Base-by-base conservation (phyloP, 768 basidiomycete genomes). In the Mycena alexandri region DNA sequence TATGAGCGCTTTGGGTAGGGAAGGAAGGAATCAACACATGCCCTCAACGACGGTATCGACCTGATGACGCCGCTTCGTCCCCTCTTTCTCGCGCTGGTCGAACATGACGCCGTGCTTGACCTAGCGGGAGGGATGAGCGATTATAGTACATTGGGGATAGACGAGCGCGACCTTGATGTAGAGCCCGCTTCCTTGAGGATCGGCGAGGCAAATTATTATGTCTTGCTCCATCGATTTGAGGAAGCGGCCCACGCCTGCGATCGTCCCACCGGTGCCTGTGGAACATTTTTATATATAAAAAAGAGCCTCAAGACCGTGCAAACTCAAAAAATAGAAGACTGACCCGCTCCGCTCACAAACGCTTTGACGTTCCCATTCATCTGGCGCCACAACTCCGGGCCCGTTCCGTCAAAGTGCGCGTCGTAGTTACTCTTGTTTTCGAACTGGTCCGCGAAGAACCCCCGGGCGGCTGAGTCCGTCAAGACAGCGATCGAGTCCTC, bases 21-120 rank as follows among this genome's bases (percentile, higher is more conserved):
- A 14, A 41, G 46, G 62, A 19, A 17, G 38, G 43, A 44, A 43
- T 19, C 17, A 43, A 77, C 79, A 93, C 92, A 95, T 94, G 65
- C 94, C 93, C 79, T 95, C 94, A n/a, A 98, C 95, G 19, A 98
- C 89, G 0, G 96, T 97, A 74, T 99, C 97, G 16, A 98, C 95
- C 78, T 97, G 96, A 75, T 97, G 94, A 64, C 97, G 83, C 73
- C 98, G 80, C 74, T 94, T 95, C 11, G 91, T 97, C 7, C 98
- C 97, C 80, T 99, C 97, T 44, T 89, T 90, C 81, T 99, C 97
- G 69, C 87, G 93, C n/a, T 79, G 83, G 75, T 97, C 93, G 74
- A 91, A 99, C 96, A 99, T 94, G 9, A 98, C 98, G 6, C 95
- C 95, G 70, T 90, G 87, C 80, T 93, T 94, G 59, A 98, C 87